phyloP scores from a whole-genome alignment of 495 filamentous ascomycete species.

The Mytilinidion resinicola region DNA sequence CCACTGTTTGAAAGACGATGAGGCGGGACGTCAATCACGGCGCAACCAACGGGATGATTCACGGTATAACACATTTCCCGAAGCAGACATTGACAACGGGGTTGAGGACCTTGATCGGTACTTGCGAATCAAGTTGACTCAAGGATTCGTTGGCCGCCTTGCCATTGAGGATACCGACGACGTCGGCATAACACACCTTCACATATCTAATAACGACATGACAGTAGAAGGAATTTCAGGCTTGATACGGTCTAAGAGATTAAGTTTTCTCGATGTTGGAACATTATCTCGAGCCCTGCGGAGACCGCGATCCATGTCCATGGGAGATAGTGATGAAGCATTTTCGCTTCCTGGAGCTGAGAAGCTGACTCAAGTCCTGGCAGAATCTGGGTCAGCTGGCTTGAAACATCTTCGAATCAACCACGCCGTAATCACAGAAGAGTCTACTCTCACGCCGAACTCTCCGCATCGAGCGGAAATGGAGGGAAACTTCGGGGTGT shows the following conservation, averaged over 20 bases:
- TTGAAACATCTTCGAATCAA: slow-evolving; percentile 52
- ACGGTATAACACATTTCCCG: too few species aligned
- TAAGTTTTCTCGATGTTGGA: slow-evolving; percentile 51
- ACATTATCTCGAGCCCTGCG: slow-evolving; percentile 2
- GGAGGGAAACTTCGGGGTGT: slow-evolving; percentile 14
- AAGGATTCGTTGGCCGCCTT: slow-evolving; percentile 44
- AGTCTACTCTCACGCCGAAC: slow-evolving; percentile 34
- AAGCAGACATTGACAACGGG: slow-evolving; percentile 6
- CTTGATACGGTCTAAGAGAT: slow-evolving; percentile 44
- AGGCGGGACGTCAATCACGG: too few species aligned
- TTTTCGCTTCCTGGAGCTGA: slow-evolving; percentile 44
- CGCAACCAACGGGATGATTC: too few species aligned
- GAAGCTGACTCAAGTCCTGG: slow-evolving; percentile 49
- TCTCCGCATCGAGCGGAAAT: slow-evolving; percentile 15
- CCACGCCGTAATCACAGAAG: slow-evolving; percentile 50
- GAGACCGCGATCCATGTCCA: neutral
- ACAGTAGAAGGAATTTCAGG: slow-evolving; percentile 49
- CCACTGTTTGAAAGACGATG: slow-evolving; percentile 40
- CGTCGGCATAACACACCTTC: slow-evolving; percentile 54
- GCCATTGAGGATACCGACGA: slow-evolving; percentile 50
- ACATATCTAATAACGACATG: slow-evolving; percentile 41
- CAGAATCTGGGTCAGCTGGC: slow-evolving; percentile 41
- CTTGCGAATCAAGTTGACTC: slow-evolving; percentile 45
- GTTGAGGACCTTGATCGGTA: slow-evolving; percentile 45
- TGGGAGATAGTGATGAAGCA: slow-evolving; percentile 23